phyloP scores from a whole-genome alignment of 1,139 yeast genomes.

The Eremothecium sinecaudum region DNA sequence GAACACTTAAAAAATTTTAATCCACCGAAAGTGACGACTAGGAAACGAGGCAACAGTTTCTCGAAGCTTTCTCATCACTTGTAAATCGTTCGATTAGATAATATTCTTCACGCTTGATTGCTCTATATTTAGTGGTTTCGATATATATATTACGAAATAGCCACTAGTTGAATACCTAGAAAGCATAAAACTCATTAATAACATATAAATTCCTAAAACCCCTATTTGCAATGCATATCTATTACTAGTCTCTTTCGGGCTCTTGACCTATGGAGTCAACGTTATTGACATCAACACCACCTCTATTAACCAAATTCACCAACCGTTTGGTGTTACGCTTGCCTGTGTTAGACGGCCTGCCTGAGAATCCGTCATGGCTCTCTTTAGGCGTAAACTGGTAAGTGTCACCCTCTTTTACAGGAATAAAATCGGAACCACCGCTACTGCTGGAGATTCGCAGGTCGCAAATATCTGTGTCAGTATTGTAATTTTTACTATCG shows the following conservation, averaged over 20 bases:
- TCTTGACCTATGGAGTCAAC: conserved; percentile 23
- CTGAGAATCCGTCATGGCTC: conserved; percentile 5
- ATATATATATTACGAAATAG: no score
- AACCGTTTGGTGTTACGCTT: conserved; percentile 25
- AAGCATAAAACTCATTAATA: no score
- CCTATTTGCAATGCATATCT: no score
- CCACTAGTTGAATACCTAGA: no score
- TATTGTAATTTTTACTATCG: background rate
- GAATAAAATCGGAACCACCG: conserved; percentile 18
- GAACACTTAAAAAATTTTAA: no score
- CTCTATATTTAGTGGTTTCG: no score
- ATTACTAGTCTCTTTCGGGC: conserved; percentile 18
- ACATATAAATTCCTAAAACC: no score
- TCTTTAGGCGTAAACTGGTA: conserved; percentile 8
- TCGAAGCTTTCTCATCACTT: background rate
- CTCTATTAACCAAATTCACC: conserved; percentile 19
- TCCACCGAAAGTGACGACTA: no score
- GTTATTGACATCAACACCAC: conserved; percentile 22
- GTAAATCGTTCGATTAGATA: no score
- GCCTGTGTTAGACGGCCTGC: conserved; percentile 5
- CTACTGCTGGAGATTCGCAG: conserved; percentile 1
- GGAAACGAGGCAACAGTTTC: no score
- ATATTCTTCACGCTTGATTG: conserved; percentile 1
- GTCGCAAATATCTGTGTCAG: background rate
- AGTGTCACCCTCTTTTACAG: conserved; percentile 23